Evolutionary conservation across 768 basidiomycete species (phyloP).

Genomic region (Gymnopilus junonius): DNA sequence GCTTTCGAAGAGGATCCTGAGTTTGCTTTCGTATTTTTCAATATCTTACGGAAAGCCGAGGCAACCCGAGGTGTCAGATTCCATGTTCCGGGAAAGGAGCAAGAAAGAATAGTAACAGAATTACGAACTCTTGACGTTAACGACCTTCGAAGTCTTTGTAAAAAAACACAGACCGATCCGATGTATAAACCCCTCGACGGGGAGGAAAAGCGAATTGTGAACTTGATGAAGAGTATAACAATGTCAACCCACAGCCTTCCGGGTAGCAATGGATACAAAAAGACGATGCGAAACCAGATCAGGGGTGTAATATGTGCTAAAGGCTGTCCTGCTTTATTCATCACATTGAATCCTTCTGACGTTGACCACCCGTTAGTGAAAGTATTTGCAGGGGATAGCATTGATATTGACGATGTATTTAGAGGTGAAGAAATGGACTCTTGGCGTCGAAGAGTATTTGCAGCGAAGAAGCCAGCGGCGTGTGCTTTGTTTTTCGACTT

Average conservation of each 20-base stretch:
- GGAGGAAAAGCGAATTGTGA: background rate
- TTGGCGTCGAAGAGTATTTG: conserved; percentile 3
- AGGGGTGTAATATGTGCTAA: background rate
- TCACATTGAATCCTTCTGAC: background rate
- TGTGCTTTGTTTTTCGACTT: conserved; percentile 24
- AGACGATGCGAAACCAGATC: background rate
- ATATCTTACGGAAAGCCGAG: background rate
- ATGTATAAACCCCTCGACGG: background rate
- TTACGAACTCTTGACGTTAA: background rate
- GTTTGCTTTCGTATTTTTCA: background rate
- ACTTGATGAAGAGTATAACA: background rate
- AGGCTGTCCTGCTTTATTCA: background rate
- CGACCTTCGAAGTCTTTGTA: background rate
- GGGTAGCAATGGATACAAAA: background rate
- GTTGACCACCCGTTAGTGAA: background rate
- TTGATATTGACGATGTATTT: background rate
- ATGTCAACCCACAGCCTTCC: background rate
- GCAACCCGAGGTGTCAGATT: background rate
- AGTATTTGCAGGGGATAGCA: background rate
- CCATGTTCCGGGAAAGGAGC: background rate
- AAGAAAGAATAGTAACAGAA: background rate
- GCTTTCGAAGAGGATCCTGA: background rate
- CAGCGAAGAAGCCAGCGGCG: conserved; percentile 20
- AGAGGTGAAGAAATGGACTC: background rate
- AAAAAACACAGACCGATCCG: background rate